Base-by-base conservation (phyloP, 805 yeast species). In the Schwanniomyces vanrijiae region DNA sequence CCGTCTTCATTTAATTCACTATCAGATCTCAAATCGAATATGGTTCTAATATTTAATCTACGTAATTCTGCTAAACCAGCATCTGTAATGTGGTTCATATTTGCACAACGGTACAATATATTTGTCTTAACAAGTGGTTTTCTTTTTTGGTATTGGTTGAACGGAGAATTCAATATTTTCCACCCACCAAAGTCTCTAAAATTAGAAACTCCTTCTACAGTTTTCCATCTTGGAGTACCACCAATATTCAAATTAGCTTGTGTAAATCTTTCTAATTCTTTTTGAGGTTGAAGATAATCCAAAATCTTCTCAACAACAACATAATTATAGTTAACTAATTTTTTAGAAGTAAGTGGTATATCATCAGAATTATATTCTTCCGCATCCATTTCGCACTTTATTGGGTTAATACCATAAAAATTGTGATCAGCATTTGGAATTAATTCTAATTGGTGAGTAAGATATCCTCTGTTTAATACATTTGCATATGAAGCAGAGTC, bases 171-270 rank as follows among this genome's bases (percentile, higher is more conserved):
- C 7, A 52, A 51, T 0, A 81, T 65, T 44, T 63, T 66, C 80
- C 86, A 89, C 11, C 95, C 96, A 1, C 96, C 96, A 47, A 84
- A 60, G 57, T 90, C 96, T 52, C 96, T 73, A 56, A 88, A 85
- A 56, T 89, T 89, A 35, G 77, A 64, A 18, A 88, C 78, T 0
- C 90, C 91, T 5, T 84, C 87, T 18, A 88, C 75, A 0, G 63
- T 43, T 52, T 81, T 81, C 84, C 87, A 84, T 48, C 91, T 68
- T 2, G 81, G 65, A 18, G 69, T 55, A n/a, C 62, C 59, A 4
- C 75, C 76, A 3, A 81, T 62, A 16, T 50, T 54, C 14, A 54
- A 45, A 20, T 72, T 61, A 2, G 62, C 47, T 9, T 66, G 60
- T 49, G 71, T 68, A 53, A 85, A 87, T 43, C 92, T 65, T n/a